Evolutionary conservation across 1,139 yeast species (phyloP).

Genomic region (Yamadazyma taylorii): DNA sequence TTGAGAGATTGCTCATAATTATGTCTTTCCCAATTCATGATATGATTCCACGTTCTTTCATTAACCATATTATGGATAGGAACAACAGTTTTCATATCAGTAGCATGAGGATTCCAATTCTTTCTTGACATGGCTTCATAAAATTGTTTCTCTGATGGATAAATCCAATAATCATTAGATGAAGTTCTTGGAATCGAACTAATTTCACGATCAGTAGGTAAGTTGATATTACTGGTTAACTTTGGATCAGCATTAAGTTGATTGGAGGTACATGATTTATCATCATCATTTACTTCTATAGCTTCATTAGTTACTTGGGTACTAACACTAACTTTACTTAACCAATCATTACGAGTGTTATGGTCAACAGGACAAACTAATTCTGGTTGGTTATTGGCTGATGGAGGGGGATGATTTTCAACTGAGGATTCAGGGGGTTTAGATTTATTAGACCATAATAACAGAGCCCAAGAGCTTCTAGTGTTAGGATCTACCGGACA

Average conservation of each 20-base stretch:
- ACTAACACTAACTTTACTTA: constrained; percentile 36
- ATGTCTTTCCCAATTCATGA: constrained; percentile 75
- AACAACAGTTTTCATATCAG: constrained; percentile 86
- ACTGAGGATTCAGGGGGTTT: no score
- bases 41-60: constrained; percentile 89
- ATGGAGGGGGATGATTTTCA: no score
- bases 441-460: constrained; percentile 8
- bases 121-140: constrained; percentile 92
- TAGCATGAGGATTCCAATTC: constrained; percentile 78
- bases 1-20: constrained; percentile 49
- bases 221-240: constrained; percentile 23
- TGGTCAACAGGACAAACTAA: constrained; percentile 81
- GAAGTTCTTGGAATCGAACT: constrained; percentile 86
- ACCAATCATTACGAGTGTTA: constrained; percentile 58
- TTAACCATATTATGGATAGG: constrained; percentile 94
- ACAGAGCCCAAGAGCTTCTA: constrained; percentile 19
- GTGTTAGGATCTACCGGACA: constrained; percentile 27
- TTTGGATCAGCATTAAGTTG: no score
- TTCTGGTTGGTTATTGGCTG: constrained; percentile 40
- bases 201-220: constrained; percentile 71
- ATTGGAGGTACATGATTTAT: constrained; percentile 51
- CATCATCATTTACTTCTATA: constrained; percentile 44
- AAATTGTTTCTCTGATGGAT: constrained; percentile 94
- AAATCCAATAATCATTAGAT: constrained; percentile 72
- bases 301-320: constrained; percentile 34